These are phyloP conservation scores for Solanum acaule DNA, from an alignment of 257 asterid species.

Conservation along the genomic window DNA sequence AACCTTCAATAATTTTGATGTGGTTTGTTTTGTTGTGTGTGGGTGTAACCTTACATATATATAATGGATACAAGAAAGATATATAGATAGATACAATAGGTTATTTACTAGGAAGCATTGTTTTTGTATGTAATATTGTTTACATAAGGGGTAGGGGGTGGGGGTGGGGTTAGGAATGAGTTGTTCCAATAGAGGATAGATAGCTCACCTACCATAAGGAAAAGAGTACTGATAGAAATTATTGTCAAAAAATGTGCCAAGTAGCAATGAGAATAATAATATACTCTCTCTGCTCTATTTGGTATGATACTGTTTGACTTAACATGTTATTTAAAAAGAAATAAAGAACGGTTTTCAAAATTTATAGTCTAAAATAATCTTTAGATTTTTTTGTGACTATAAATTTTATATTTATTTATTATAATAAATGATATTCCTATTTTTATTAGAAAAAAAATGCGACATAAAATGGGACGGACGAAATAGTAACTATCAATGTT, in stretches of 20 bases:
- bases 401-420: too few species aligned
- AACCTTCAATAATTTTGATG: background rate
- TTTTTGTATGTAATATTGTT: background rate
- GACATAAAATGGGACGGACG: too few species aligned
- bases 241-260: background rate
- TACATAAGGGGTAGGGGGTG: background rate
- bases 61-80: slow-evolving; percentile 5
- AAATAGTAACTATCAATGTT: background rate
- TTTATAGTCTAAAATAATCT: too few species aligned
- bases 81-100: background rate
- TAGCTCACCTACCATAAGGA: slow-evolving; percentile 25
- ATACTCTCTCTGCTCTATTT: fast-evolving
- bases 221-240: background rate
- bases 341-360: fast-evolving
- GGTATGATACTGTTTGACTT: too few species aligned
- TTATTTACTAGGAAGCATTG: too few species aligned
- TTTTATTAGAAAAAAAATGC: too few species aligned
- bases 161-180: slow-evolving; percentile 1
- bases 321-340: background rate
- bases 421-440: too few species aligned
- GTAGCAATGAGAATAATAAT: background rate
- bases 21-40: background rate
- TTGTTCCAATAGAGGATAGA: background rate
- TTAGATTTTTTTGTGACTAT: background rate
- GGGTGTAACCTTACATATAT: background rate